Evolutionary conservation across 1,284 basidiomycete genomes (phyloP), one percentile per base, ranked within the genome.

Genomic region (Trametes pubescens): DNA sequence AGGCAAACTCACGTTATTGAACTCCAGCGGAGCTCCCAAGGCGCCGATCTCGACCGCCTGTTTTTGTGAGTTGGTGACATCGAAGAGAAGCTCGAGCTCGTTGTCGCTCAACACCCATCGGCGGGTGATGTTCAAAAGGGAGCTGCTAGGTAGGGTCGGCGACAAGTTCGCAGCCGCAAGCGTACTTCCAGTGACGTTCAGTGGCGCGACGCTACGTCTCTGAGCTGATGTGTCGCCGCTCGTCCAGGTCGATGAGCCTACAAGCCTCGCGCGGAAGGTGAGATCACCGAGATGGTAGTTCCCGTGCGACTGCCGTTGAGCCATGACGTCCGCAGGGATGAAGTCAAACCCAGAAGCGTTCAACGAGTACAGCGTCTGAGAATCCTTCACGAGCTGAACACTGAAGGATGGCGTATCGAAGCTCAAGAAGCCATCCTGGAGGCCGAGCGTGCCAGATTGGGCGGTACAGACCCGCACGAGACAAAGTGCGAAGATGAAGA

Each of bases 261-360:
- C 80, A 37, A 75, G 73, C 22, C 86, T 80, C 51, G 80, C 83
- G 37, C 85, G 79, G 68, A 85, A 86, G 2, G 84, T 85, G 54
- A 87, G 77, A 65, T 87, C 85, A 2, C 86, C 86, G 9, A 86
- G 76, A 70, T 87, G 86, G 69, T 86, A 85, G 66, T 84, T 82
- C 2, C 80, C 77, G 64, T 86, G 81, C 54, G 73, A 78, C 65
- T 82, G 79, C 14, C 85, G 82, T 52, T 78, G 71, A 21, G 78
- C 71, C 83, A 87, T 86, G 69, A 80, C 77, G 71, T 87, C 85
- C 0, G 78, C 75, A 3, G 86, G 84, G 29, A 86, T 80, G 65
- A 86, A 87, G 70, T 87, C 80, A 70, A 86, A 86, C 2, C 71
- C 72, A n/a, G 74, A 73, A 4, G 74, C 72, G 32, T 68, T 80